Percentiles rank a stretch among this genome's conserved stretches.
Evolutionary conservation across 2,329 filamentous ascomycete genomes (phyloP).

Genomic region (Colletotrichum cordylinicola): DNA sequence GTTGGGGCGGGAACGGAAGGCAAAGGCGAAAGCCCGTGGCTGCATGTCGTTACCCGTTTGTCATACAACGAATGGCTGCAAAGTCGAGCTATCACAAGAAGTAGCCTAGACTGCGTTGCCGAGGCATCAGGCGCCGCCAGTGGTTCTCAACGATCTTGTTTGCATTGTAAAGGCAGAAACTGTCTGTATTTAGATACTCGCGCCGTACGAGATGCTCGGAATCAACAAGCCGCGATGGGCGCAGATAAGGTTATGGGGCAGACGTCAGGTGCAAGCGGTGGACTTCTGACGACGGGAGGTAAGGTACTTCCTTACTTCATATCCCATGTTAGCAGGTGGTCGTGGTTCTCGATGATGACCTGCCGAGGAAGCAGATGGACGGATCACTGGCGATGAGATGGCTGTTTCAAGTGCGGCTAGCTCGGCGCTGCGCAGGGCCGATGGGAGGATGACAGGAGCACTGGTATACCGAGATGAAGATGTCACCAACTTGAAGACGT

Average conservation of each 20-base stretch:
- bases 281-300: neutral
- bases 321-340: neutral
- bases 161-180: neutral
- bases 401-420: slow-evolving; percentile 14
- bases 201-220: neutral
- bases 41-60: neutral
- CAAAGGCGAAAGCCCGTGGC: neutral
- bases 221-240: neutral
- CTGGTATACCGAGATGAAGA: neutral
- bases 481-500: neutral
- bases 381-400: neutral
- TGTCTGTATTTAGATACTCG: neutral
- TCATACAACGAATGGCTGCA: neutral
- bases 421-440: neutral
- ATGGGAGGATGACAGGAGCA: neutral
- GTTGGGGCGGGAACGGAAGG: neutral
- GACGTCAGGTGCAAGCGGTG: neutral
- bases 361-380: neutral
- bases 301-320: neutral
- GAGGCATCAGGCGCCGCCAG: neutral
- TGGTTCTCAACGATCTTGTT: neutral
- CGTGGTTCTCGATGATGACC: neutral
- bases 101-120: neutral
- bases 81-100: neutral
- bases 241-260: neutral